Conservation (phyloP, 306 rosid species). For the Pyrus bretschneideri region DNA sequence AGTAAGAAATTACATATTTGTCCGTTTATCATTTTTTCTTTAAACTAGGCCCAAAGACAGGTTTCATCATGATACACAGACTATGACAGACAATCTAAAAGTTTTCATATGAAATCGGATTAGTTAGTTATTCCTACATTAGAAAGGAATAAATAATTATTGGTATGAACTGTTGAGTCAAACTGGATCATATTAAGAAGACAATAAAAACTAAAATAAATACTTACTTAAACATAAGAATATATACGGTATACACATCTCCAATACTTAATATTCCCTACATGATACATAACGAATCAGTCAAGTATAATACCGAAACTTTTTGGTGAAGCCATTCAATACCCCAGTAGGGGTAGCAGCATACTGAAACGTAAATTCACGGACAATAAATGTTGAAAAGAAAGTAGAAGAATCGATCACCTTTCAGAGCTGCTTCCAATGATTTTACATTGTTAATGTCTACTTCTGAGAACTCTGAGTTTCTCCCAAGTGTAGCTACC, state of each 20-base stretch:
- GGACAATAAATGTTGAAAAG: neutral
- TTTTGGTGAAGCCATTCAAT: neutral
- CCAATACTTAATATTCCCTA: neutral
- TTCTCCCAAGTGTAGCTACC: slow-evolving; percentile 55
- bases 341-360: neutral
- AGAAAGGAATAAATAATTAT: neutral
- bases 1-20: neutral
- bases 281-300: neutral
- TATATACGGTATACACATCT: neutral
- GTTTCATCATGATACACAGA: neutral
- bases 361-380: neutral
- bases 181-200: neutral
- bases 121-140: neutral
- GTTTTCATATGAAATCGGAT: neutral
- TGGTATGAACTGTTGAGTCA: neutral
- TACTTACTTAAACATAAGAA: neutral
- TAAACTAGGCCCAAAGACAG: neutral
- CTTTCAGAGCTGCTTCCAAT: slow-evolving; percentile 51
- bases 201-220: neutral
- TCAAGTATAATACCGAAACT: neutral
- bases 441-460: slow-evolving; percentile 45
- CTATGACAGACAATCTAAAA: neutral
- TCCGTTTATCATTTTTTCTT: neutral
- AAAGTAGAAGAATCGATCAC: slow-evolving; percentile 22
- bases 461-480: slow-evolving; percentile 55